Base-by-base conservation (phyloP, 2,329 filamentous ascomycete species). In the Venturia effusa region DNA sequence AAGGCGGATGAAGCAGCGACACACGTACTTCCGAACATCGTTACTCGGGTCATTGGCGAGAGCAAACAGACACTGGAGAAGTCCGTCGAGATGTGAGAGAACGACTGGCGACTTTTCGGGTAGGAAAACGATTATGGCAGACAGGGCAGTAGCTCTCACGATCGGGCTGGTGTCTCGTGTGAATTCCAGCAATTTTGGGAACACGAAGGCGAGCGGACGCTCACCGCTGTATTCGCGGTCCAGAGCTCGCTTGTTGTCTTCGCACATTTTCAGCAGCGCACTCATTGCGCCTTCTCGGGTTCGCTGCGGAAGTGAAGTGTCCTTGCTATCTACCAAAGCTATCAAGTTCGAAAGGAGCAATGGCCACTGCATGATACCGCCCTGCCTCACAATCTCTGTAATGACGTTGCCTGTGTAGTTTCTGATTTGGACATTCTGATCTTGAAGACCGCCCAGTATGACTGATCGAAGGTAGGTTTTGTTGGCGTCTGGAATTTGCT, bases 281-380 rank as follows among this genome's bases (percentile, higher is more conserved):
- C 89, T 86, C 89, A 97, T 96, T 69, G 91, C 92, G 66, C 92
- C 92, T 74, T 99, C 93, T 73, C 97, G 92, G 15, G 88, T 87
- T 71, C 90, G 84, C 54, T 83, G 78, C 7, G 90, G 80, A 27
- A 86, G 79, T 67, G 88, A 85, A 48, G 89, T 88, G 57, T 79
- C 80, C 64, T 85, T 78, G 74, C 96, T 95, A 68, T 84, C 83
- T 66, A 96, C 84, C 75, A 96, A 82, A 64, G 85, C 81, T 68
- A 97, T 77, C 24, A 99, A 81, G 69, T 96, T 88, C 60, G 91
- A 87, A 40, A 99, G 81, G 66, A 97, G 80, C 72, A 96, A 89
- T 13, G 94, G 92, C 94, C 94, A 99, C 69, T 87, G 88, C 73
- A 96, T 80, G 68, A 99, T 82, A 59, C 92, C 92, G 59, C 92